A percentile compares a stretch with the other conserved stretches of the same genome.
These are phyloP conservation scores for Plasmodium adleri DNA, from an alignment of 169 alveolate genomes.

Conservation along the genomic window DNA sequence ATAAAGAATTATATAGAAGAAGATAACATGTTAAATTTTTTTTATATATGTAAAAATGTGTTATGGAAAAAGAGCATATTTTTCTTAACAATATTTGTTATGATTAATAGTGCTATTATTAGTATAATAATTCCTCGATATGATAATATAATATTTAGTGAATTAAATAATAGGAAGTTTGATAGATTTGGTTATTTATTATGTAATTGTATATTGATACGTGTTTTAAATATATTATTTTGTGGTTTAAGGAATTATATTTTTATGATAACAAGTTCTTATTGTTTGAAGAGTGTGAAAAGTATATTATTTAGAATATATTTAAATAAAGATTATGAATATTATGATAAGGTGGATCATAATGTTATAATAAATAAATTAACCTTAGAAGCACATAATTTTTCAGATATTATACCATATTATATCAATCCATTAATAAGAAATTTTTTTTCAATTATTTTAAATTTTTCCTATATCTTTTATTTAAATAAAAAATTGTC, in stretches of 20 bases:
- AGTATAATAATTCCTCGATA: conserved; percentile 45
- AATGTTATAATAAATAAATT: conserved; percentile 23
- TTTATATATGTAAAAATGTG: conserved; percentile 47
- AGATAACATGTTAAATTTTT: conserved; percentile 37
- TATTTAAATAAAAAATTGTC: conserved; percentile 39
- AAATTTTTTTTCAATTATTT: conserved; percentile 45
- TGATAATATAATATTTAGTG: conserved; percentile 31
- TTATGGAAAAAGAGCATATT: conserved; percentile 33
- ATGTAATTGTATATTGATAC: conserved; percentile 20
- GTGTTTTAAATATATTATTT: conserved; percentile 21
- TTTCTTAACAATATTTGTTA: conserved; percentile 22
- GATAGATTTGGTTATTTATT: conserved; percentile 5
- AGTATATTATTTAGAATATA: conserved; percentile 24
- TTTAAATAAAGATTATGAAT: conserved; percentile 40
- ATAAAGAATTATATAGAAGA: conserved; percentile 11
- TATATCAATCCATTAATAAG: conserved; percentile 54
- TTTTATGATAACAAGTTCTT: conserved; percentile 29
- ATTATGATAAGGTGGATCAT: conserved; percentile 35
- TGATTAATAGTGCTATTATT: conserved; percentile 41
- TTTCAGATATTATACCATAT: conserved; percentile 52
- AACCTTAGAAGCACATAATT: conserved; percentile 51
- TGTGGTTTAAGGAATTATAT: conserved; percentile 33
- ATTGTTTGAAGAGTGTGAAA: conserved; percentile 35
- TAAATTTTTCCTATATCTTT: conserved; percentile 35
- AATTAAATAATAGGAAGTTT: conserved; percentile 22